A percentile compares a stretch with the other conserved stretches of the same genome.
phyloP scores from a whole-genome alignment of 2,329 filamentous ascomycete genomes.

The Epichloe uncinata region DNA sequence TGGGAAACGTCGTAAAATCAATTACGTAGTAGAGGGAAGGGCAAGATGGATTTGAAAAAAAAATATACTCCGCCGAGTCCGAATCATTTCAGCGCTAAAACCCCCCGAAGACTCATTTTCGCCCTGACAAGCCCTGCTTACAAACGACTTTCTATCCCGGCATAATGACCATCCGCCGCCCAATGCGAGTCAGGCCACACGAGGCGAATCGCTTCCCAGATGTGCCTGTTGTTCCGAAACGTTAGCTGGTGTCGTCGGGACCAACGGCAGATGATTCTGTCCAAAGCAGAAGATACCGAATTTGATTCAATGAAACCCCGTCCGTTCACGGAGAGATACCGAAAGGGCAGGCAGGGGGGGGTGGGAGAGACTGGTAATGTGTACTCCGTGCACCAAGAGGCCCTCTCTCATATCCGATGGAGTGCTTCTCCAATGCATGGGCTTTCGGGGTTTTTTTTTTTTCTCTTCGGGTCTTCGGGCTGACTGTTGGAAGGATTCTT shows the following conservation, averaged over 20 bases:
- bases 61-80: neutral
- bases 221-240: slow-evolving; percentile 45
- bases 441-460: too few relatives aligned
- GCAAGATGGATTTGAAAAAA: neutral
- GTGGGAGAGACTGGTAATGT: too few relatives aligned
- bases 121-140: slow-evolving; percentile 26
- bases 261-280: neutral
- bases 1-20: too few relatives aligned
- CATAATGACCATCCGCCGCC: slow-evolving; percentile 57
- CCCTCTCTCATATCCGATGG: too few relatives aligned
- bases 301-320: neutral
- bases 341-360: neutral
- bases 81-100: neutral
- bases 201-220: slow-evolving; percentile 83
- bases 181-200: slow-evolving; percentile 88
- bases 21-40: neutral
- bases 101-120: neutral
- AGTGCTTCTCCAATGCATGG: too few relatives aligned
- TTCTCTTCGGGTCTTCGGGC: too few relatives aligned
- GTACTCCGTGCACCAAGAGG: too few relatives aligned
- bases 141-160: slow-evolving; percentile 65
- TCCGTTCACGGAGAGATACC: neutral
- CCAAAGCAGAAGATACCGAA: neutral
- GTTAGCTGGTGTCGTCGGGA: slow-evolving; percentile 12
- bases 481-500: too few relatives aligned